Evolutionary conservation across 2,329 filamentous ascomycete species (phyloP).

Genomic region (Cryphonectria japonica): DNA sequence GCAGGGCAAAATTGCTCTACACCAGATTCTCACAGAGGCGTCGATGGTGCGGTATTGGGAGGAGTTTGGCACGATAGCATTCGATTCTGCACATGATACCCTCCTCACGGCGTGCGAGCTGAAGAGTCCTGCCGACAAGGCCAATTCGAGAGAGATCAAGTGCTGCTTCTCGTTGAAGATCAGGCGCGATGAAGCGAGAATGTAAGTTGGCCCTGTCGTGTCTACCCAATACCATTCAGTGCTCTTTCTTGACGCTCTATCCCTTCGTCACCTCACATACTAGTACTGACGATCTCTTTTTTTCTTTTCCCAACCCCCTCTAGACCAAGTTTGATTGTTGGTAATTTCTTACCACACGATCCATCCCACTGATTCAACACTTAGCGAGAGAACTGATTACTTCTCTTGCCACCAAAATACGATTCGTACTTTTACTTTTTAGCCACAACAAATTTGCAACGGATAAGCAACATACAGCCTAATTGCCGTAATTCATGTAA

Average conservation of each 20-base stretch:
- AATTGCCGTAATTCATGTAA: constrained; percentile 20
- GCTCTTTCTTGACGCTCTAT: neutral
- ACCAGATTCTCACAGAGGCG: constrained; percentile 94
- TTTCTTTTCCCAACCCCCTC: neutral
- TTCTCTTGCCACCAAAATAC: neutral
- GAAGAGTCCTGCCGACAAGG: constrained; percentile 71
- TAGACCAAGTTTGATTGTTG: constrained; percentile 91
- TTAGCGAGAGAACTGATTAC: neutral
- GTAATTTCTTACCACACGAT: constrained; percentile 92
- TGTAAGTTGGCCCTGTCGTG: constrained; percentile 64
- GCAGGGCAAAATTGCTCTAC: constrained; percentile 90
- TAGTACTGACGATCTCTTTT: neutral
- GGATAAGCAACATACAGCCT: constrained; percentile 15
- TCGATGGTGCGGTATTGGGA: constrained; percentile 98
- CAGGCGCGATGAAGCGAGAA: constrained; percentile 89
- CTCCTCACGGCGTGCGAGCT: constrained; percentile 91
- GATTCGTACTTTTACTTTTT: neutral
- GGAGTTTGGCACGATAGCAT: constrained; percentile 97
- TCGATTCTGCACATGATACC: constrained; percentile 91
- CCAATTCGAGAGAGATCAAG: constrained; percentile 72
- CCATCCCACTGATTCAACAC: constrained; percentile 45
- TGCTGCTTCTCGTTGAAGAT: constrained; percentile 99
- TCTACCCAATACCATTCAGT: constrained; percentile 8
- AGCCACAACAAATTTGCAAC: neutral
- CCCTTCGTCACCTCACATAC: neutral